Evolutionary conservation across 306 rosid genomes (phyloP), one percentile per base, ranked within the genome.

Genomic region (Fragaria iinumae): DNA sequence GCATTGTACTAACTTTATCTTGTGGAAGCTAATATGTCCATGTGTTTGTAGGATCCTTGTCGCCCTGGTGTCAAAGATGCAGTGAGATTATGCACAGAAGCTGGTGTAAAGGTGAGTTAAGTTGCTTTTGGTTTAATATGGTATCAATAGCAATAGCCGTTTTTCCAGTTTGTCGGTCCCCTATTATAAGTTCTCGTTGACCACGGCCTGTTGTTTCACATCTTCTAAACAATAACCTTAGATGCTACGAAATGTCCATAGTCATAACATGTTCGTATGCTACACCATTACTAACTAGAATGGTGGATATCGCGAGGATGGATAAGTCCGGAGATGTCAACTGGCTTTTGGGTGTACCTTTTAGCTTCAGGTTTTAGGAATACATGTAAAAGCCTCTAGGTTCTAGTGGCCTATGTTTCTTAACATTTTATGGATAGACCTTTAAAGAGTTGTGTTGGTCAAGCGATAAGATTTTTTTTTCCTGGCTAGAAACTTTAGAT

Each of bases 51-150:
- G 98, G 98, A 95, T 88, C 98, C 98, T 57, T 92, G 97, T 80
- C 98, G 98, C 25, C 76, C 74, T 78, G 85, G 97, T 57, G 98
- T 95, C 72, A 82, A 81, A 80, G 92, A 89, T 9, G 98, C 98
- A 11, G 97, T 95, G 60, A 75, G 53, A 56, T 6, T 89, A 72
- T 95, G 98, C 88, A 84, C 88, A 8, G 85, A 72, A 5, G 96
- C 98, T 64, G 98, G 98, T 83, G 97, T 95, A 59, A 95, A 95
- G 98, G 98, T 95, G 32, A 29, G 32, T 29, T 29, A 29, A 29
- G 32, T 29, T 29, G 32, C 32, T 29, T 29, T 29, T 29, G 32
- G 32, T 29, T 29, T 29, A 29, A 29, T 29, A 29, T 2, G 3
- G 32, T 29, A 29, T 29, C 32, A 29, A 29, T 29, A 29, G 32